Evolutionary conservation across 495 filamentous ascomycete genomes (phyloP), one percentile per base, ranked within the genome.

Genomic region (Elaphomyces granulatus): DNA sequence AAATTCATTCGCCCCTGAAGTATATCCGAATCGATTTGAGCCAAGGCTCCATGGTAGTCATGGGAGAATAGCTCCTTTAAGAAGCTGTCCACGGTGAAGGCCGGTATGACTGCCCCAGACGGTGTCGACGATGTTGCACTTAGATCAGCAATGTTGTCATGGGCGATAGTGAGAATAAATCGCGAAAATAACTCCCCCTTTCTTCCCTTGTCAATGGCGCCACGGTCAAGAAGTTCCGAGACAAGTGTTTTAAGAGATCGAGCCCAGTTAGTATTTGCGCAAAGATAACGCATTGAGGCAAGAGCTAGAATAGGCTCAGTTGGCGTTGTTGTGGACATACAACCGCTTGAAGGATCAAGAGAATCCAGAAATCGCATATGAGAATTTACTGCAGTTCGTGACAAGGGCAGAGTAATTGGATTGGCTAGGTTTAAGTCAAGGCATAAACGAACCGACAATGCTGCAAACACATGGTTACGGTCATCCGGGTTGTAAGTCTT

Each of bases 401-500:
- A 16, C 18, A 37, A 20, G 10, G 36, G 20, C 15, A 37, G 36
- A 12, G 36, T 37, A 12, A 12, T 37, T 16, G 36, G 17, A 14
- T 37, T 37, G 15, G 36, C 18, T 12, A 37, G 7, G 20, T 37
- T 37, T 14, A 37, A 12, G 18, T 20, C 18, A 12, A 37, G 18
- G 36, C 15, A 37, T 20, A 20, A 37, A 12, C 36, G 12, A 15
- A 37, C 18, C n/a, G 36, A 37, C 17, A 37, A 16, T 17, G 20
- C 7, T 18, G 36, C 36, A 37, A 37, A 37, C n/a, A 37, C 36
- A 17, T 37, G 17, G 20, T 37, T 7, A 17, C n/a, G 10, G 36
- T 35, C 33, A 35, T 35, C 19, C 14, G 33, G 9, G 14, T 35
- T 35, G 14, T 16, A 35, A 10, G 14, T 37, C 18, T 37, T 20